Conservation (phyloP, 495 filamentous ascomycete genomes). For the Hypoxylon intermedium region DNA sequence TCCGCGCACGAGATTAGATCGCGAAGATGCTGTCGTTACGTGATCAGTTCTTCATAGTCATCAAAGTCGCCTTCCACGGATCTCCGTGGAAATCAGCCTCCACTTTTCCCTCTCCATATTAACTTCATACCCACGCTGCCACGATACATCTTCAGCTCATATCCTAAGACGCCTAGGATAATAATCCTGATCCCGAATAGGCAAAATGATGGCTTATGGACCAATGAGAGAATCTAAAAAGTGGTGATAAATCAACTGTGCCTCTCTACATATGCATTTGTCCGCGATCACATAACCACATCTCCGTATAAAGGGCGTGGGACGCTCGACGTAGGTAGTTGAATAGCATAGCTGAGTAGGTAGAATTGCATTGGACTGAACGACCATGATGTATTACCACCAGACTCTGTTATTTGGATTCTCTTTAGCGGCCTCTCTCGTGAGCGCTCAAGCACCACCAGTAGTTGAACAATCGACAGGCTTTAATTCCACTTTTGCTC, state of each 20-base stretch:
- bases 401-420: not conserved
- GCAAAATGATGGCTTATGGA: not conserved
- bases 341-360: too few relatives aligned
- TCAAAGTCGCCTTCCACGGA: not conserved
- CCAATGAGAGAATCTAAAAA: not conserved
- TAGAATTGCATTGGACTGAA: too few relatives aligned
- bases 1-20: too few relatives aligned
- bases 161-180: too few relatives aligned
- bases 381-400: not conserved
- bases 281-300: too few relatives aligned
- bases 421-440: not conserved
- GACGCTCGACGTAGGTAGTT: not conserved
- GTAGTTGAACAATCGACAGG: constrained; percentile 20
- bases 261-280: not conserved
- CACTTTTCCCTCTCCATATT: not conserved
- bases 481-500: constrained; percentile 50
- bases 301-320: not conserved
- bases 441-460: constrained; percentile 5
- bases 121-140: too few relatives aligned
- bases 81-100: not conserved
- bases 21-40: too few relatives aligned
- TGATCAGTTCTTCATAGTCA: not conserved
- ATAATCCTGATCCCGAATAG: not conserved
- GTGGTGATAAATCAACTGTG: not conserved
- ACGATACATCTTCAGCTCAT: too few relatives aligned